Base-by-base conservation (phyloP, 2,329 filamentous ascomycete species). In the Cercospora sesami region DNA sequence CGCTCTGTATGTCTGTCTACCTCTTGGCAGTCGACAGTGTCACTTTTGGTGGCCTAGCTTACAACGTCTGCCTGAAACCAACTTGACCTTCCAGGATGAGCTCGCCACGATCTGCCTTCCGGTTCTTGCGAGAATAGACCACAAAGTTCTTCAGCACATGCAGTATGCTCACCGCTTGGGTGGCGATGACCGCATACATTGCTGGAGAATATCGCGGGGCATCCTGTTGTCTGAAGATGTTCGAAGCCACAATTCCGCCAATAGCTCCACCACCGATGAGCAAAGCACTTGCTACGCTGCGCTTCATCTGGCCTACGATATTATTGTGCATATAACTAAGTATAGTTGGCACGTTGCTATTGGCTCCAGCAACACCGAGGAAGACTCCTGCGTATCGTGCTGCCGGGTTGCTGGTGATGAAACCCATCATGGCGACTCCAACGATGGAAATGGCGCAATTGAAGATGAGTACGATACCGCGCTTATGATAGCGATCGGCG, bases 241-340 rank as follows among this genome's bases (percentile, higher is more conserved):
- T 82, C 72, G 86, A 87, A 28, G 91, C 91, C 1, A 87, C 86
- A 70, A 94, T 94, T 39, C 92, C 91, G 23, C 92, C 91, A 23
- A 94, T 82, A 2, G 90, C 91, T 16, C 91, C 91, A 67, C 91
- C 87, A 0, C 89, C 90, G 2, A 94, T 89, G 2, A 94, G 84
- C 0, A 88, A 89, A 1, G 91, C 90, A 69, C 87, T 90, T 78
- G 87, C 90, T 73, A 94, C 89, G 0, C 91, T 91, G 53, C 92
- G 87, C 81, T 93, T 95, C 90, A 91, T 94, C 80, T 94, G 91
- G 0, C 92, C 92, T 63, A 91, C 88, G 75, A 95, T 90, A 78
- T 95, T 95, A 80, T 94, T 94, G 51, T 91, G 90, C 82, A 93
- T 91, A 80, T 92, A 94, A 0, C 90, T 85, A 82, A 95, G 87